These are phyloP conservation scores for Aegilops umbellulata DNA, from an alignment of 176 grass and related monocot genomes.

Conservation along the genomic window DNA sequence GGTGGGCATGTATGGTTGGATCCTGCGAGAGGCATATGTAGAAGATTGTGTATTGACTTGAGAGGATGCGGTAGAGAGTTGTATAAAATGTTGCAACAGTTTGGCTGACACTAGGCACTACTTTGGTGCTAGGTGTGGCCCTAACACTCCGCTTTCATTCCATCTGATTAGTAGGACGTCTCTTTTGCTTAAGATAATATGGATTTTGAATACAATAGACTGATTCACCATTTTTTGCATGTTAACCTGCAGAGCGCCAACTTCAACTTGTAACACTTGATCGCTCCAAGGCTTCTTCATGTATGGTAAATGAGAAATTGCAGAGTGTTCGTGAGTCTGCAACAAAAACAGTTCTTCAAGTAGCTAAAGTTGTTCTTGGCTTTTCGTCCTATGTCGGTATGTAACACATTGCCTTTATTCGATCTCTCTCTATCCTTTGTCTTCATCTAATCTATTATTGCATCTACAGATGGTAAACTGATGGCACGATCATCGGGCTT, in stretches of 20 bases:
- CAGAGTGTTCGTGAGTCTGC: not conserved
- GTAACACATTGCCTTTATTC: not conserved
- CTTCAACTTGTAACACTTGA: not conserved
- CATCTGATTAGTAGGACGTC: no score
- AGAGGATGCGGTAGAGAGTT: no score
- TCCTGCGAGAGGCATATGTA: no score
- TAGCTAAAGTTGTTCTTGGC: not conserved
- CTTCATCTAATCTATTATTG: not conserved
- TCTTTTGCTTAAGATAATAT: no score
- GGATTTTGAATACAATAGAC: not conserved
- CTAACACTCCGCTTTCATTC: no score
- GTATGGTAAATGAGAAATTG: not conserved
- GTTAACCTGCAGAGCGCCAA: not conserved
- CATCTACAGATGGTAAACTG: not conserved
- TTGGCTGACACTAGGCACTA: no score
- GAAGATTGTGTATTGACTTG: no score
- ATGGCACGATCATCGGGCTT: not conserved
- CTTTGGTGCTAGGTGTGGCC: no score
- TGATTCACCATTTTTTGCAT: not conserved
- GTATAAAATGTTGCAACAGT: no score
- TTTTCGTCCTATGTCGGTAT: not conserved
- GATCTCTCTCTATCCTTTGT: not conserved
- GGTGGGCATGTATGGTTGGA: no score
- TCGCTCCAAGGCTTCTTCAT: not conserved
- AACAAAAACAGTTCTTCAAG: not conserved